Evolutionary conservation across 805 yeast species (phyloP).

Genomic region (Pichia paraexigua): DNA sequence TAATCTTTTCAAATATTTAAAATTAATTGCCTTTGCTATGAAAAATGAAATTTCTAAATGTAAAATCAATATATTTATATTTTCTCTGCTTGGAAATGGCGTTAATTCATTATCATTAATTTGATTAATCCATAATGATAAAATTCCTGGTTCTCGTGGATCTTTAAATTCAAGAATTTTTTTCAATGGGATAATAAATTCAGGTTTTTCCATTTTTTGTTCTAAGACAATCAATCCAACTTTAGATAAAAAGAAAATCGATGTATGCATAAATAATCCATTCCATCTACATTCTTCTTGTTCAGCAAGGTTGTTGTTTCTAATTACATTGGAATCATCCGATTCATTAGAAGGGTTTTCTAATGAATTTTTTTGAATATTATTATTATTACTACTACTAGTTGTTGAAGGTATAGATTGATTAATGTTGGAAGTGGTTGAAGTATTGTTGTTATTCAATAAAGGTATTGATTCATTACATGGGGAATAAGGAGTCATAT

Average conservation of each 20-base stretch:
- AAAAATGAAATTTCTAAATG: slow-evolving; percentile 4
- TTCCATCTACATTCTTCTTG: background rate
- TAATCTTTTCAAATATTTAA: slow-evolving; percentile 6
- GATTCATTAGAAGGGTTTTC: no score
- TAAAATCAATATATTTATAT: slow-evolving; percentile 14
- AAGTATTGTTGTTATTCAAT: no score
- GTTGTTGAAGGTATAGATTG: background rate
- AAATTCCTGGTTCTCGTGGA: slow-evolving; percentile 13
- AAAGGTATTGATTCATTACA: background rate
- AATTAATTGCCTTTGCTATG: slow-evolving; percentile 4
- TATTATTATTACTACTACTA: no score
- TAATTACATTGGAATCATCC: background rate
- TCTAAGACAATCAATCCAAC: slow-evolving; percentile 36
- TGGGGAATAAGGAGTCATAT: background rate
- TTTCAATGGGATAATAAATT: slow-evolving; percentile 18
- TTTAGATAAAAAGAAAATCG: slow-evolving; percentile 34
- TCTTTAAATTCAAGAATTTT: slow-evolving; percentile 16
- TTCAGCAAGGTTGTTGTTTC: background rate
- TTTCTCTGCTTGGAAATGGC: slow-evolving; percentile 27
- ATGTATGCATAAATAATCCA: slow-evolving; percentile 18
- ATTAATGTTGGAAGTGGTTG: background rate
- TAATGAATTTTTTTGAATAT: background rate
- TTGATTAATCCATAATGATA: slow-evolving; percentile 30
- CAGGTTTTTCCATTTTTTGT: slow-evolving; percentile 12
- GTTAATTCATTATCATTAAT: slow-evolving; percentile 19